A percentile compares a stretch with the other conserved stretches of the same genome.
These are phyloP conservation scores for Colletotrichum lentis DNA, from an alignment of 2,329 filamentous ascomycete species.

Conservation along the genomic window DNA sequence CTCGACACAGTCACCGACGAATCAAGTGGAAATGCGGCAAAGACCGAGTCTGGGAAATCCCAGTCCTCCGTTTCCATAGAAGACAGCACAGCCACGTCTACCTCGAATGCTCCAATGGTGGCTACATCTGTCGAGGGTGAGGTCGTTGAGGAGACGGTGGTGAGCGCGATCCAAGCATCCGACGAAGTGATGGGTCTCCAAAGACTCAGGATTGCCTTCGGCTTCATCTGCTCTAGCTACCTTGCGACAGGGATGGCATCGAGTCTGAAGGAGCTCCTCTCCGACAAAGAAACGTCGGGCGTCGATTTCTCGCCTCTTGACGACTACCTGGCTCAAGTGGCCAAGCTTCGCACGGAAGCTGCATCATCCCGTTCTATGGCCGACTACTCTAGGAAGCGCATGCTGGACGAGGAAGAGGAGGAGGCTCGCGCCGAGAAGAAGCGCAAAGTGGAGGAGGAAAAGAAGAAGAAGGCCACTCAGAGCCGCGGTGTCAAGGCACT, in stretches of 20 bases:
- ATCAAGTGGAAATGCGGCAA: slow-evolving; percentile 43
- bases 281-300: slow-evolving; percentile 45
- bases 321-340: slow-evolving; percentile 72
- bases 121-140: slow-evolving; percentile 55
- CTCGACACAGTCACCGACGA: slow-evolving; percentile 38
- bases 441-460: slow-evolving; percentile 86
- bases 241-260: slow-evolving; percentile 56
- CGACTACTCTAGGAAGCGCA: slow-evolving; percentile 76
- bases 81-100: slow-evolving; percentile 47
- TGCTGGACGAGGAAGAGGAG: slow-evolving; percentile 72
- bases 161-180: slow-evolving; percentile 56
- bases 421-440: slow-evolving; percentile 78
- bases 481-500: slow-evolving; percentile 80
- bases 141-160: slow-evolving; percentile 46
- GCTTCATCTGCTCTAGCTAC: slow-evolving; percentile 71
- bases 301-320: slow-evolving; percentile 77
- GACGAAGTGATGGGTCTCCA: slow-evolving; percentile 65
- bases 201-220: slow-evolving; percentile 68
- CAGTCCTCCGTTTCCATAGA: slow-evolving; percentile 52
- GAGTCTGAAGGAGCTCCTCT: slow-evolving; percentile 53
- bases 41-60: slow-evolving; percentile 50
- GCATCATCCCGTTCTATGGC: slow-evolving; percentile 71
- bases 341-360: slow-evolving; percentile 75
- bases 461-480: slow-evolving; percentile 78
- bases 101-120: slow-evolving; percentile 55